These are phyloP conservation scores for Rhizoctonia solani DNA, from an alignment of 1,284 basidiomycete genomes.

Conservation along the genomic window DNA sequence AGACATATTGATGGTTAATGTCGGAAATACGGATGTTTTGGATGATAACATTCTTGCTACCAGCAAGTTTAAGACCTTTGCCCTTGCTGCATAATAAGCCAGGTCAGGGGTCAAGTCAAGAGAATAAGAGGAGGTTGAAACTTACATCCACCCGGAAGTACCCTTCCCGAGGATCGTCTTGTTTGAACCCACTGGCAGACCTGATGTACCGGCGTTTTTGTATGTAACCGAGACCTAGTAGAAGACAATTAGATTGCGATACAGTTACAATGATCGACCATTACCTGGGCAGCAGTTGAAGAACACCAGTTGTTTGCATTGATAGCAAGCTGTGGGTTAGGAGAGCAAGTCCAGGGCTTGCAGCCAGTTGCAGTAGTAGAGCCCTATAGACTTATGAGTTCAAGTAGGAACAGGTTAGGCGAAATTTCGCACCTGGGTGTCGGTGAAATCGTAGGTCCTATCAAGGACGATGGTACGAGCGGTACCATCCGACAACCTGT, in stretches of 20 bases:
- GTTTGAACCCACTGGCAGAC: neutral
- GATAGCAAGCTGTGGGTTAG: slow-evolving; percentile 45
- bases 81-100: too few relatives aligned
- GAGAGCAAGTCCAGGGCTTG: slow-evolving; percentile 44
- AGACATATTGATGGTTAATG: neutral
- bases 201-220: neutral
- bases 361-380: slow-evolving; percentile 38
- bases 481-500: slow-evolving; percentile 42
- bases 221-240: neutral
- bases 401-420: neutral
- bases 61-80: neutral
- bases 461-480: too few relatives aligned
- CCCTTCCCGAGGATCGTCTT: slow-evolving; percentile 8
- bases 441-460: slow-evolving; percentile 46
- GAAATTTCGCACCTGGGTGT: neutral
- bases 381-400: neutral
- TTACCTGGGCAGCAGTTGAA: neutral
- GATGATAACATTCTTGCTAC: slow-evolving; percentile 17
- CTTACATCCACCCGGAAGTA: neutral
- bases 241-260: neutral
- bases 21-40: slow-evolving; percentile 1
- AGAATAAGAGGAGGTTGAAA: neutral
- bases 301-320: slow-evolving; percentile 34
- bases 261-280: neutral
- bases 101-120: too few relatives aligned